Percentiles rank a stretch among this genome's conserved stretches.
phyloP scores from a whole-genome alignment of 1,284 basidiomycete genomes.

The Rhizoctonia solani region DNA sequence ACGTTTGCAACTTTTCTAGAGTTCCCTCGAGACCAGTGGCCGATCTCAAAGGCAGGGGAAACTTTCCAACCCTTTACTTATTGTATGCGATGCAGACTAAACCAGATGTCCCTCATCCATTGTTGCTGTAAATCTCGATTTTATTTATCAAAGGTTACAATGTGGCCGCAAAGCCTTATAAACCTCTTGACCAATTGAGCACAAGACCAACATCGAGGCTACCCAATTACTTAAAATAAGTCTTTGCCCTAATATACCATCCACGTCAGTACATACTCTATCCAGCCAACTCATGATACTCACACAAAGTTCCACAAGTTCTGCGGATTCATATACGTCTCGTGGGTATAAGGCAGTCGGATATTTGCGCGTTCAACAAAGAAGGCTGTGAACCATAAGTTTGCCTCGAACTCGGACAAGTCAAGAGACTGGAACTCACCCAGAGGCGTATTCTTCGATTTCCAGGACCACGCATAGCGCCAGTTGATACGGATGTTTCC shows the following conservation, averaged over 20 bases:
- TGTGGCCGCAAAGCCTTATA: too few relatives aligned
- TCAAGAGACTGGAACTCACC: neutral
- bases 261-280: neutral
- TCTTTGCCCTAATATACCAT: neutral
- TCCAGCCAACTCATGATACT: too few relatives aligned
- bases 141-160: too few relatives aligned
- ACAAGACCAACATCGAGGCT: too few relatives aligned
- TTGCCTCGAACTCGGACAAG: neutral
- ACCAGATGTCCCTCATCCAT: too few relatives aligned
- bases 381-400: slow-evolving; percentile 1
- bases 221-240: neutral
- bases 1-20: too few relatives aligned
- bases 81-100: too few relatives aligned
- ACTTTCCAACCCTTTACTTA: too few relatives aligned
- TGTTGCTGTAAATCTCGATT: too few relatives aligned
- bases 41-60: too few relatives aligned
- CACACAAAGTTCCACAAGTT: slow-evolving; percentile 35
- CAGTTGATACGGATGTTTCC: slow-evolving; percentile 29
- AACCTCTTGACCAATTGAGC: too few relatives aligned
- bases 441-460: slow-evolving; percentile 20
- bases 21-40: too few relatives aligned
- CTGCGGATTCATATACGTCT: slow-evolving; percentile 37
- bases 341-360: slow-evolving; percentile 31
- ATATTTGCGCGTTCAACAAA: slow-evolving; percentile 22
- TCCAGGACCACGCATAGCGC: slow-evolving; percentile 23